Conservation (phyloP, 2,329 filamentous ascomycete genomes). For the Dothistroma pini region DNA sequence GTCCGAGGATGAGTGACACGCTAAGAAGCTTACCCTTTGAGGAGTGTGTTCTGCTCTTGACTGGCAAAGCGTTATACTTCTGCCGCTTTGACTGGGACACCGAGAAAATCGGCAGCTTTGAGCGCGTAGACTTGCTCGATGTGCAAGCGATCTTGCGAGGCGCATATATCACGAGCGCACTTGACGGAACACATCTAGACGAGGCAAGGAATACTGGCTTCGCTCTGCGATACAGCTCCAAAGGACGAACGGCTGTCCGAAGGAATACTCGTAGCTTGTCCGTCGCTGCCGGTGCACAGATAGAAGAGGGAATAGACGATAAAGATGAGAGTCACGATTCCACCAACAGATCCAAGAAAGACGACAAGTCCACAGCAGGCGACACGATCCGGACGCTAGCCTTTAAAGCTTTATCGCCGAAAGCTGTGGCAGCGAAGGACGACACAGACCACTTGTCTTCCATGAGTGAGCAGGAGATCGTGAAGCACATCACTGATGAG, state of each 20-base stretch:
- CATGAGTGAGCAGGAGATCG: conserved; percentile 51
- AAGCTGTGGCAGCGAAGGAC: conserved; percentile 38
- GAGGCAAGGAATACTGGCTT: conserved; percentile 79
- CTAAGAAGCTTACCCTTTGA: conserved; percentile 69
- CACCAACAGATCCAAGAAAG: conserved; percentile 30
- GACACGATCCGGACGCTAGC: conserved; percentile 43
- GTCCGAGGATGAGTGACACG: conserved; percentile 67
- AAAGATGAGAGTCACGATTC: neutral
- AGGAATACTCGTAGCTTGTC: conserved; percentile 80
- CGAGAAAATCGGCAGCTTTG: conserved; percentile 91
- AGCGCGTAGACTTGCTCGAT: conserved; percentile 73
- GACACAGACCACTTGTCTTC: conserved; percentile 31
- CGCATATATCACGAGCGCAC: conserved; percentile 84
- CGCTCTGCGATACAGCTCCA: conserved; percentile 67
- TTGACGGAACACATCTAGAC: conserved; percentile 73
- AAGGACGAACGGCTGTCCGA: conserved; percentile 66
- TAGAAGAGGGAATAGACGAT: conserved; percentile 23
- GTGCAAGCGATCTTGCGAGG: conserved; percentile 72
- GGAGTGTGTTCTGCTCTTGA: conserved; percentile 83
- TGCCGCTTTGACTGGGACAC: conserved; percentile 93
- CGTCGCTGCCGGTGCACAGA: conserved; percentile 49
- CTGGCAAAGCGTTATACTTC: conserved; percentile 78
- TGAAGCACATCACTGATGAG: conserved; percentile 67
- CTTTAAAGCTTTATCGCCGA: conserved; percentile 54
- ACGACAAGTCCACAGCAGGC: conserved; percentile 15